Evolutionary conservation across 2,329 filamentous ascomycete genomes (phyloP), one percentile per base, ranked within the genome.

Genomic region (Tolypocladium endophyticum): DNA sequence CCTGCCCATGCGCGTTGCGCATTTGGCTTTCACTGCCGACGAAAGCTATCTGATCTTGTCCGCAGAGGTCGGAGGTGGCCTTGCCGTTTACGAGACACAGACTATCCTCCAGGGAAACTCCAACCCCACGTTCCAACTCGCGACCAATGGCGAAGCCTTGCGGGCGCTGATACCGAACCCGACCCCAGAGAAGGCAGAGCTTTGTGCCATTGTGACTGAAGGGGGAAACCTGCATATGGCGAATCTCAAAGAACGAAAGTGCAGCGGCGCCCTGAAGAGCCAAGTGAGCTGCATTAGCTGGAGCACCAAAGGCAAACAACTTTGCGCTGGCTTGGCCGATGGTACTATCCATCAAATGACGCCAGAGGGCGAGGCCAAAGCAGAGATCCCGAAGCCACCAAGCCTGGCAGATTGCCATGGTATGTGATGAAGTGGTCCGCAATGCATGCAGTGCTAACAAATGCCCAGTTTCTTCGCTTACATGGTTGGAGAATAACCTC

Each of bases 251-350:
- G 82, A 87, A 43, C 80, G 82, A 56, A 79, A 79, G 25, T 85
- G 84, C 64, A 90, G 89, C 39, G 81, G 76, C 63, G 77, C 67
- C 0, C 77, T 96, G 63, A 90, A 87, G 68, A 79, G 82, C 35
- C 87, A 88, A 55, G 92, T 96, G 35, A 92, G 87, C 70, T 94
- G 89, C 68, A 82, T 90, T 7, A 87, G 89, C 59, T 99, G 95
- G 94, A 99, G 94, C 72, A 88, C 85, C 62, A 90, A 87, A 70
- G 94, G 94, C 55, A 99, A 96, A 72, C 93, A 97, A 71, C 79
- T 99, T 52, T 87, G 96, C 53, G 92, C 90, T 65, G 94, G 95
- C 20, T 79, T 94, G 66, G 86, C 81, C 8, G 85, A 97, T 73
- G 94, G 94, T 60, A 87, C 86, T 16, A 86, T 88, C 58, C 82